These are phyloP conservation scores for Salix purpurea DNA, from an alignment of 345 rosid genomes.

Conservation along the genomic window DNA sequence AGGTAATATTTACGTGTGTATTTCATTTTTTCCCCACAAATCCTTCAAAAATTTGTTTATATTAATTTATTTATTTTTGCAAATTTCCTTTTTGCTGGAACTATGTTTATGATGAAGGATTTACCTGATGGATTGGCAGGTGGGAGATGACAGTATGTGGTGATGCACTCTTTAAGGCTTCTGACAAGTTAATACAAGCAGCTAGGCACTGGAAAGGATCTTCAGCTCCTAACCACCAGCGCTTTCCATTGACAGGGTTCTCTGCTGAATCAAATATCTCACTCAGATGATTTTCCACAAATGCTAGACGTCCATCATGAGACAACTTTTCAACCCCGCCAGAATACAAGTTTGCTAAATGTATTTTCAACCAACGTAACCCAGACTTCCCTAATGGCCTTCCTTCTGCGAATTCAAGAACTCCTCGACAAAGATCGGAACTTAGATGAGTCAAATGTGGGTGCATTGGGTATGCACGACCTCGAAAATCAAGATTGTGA, in stretches of 20 bases:
- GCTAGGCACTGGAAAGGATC: constrained; percentile 99
- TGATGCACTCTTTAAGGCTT: constrained; percentile 80
- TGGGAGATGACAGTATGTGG: constrained; percentile 67
- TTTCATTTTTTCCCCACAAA: background rate
- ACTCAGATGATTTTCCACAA: constrained; percentile 73
- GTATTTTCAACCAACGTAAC: constrained; percentile 83
- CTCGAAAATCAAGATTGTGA: constrained; percentile 96
- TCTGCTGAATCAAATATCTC: constrained; percentile 93
- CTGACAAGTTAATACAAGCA: constrained; percentile 75
- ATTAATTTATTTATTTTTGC: background rate
- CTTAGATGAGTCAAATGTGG: constrained; percentile 90
- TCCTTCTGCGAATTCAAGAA: constrained; percentile 93
- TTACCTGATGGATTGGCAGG: constrained; percentile 95
- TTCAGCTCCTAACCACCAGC: constrained; percentile 96
- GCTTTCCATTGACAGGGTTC: constrained; percentile 72
- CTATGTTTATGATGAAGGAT: constrained; percentile 9
- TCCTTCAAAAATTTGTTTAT: constrained; percentile 4
- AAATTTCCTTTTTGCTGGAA: background rate
- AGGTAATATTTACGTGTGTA: background rate
- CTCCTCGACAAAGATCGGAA: constrained; percentile 94
- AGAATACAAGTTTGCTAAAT: constrained; percentile 77
- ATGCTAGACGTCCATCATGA: constrained; percentile 76
- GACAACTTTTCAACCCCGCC: constrained; percentile 94
- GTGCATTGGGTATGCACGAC: constrained; percentile 99
- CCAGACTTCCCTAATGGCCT: constrained; percentile 86